Conservation (phyloP, 805 yeast genomes). For the Ogataea kodamae region DNA sequence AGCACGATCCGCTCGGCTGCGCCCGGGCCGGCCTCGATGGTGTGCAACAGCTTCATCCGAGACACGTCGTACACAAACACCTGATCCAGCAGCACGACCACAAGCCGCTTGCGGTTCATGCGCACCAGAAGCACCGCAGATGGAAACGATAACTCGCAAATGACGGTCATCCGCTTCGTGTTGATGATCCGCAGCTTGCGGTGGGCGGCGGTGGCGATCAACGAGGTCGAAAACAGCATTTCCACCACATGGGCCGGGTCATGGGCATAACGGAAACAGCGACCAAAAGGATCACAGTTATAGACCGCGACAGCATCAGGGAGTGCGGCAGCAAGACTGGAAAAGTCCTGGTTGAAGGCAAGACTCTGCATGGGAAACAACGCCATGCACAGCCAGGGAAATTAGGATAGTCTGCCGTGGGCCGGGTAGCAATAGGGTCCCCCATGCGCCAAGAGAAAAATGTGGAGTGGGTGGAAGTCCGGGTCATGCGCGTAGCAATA, state of each 20-base stretch:
- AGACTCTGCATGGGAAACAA: slow-evolving; percentile 9
- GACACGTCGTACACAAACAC: slow-evolving; percentile 86
- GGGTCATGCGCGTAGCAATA: slow-evolving; percentile 1
- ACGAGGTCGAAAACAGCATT: slow-evolving; percentile 86
- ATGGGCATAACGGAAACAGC: slow-evolving; percentile 47
- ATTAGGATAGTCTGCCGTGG: too few relatives aligned
- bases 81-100: slow-evolving; percentile 76
- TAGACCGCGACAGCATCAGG: slow-evolving; percentile 65
- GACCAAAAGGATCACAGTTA: slow-evolving; percentile 86
- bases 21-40: slow-evolving; percentile 51
- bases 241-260: slow-evolving; percentile 69
- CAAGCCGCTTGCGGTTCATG: slow-evolving; percentile 76
- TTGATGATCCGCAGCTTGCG: slow-evolving; percentile 78
- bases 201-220: slow-evolving; percentile 86
- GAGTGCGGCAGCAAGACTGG: slow-evolving; percentile 75
- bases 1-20: slow-evolving; percentile 21
- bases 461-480: neutral
- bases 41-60: slow-evolving; percentile 77
- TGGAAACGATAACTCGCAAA: slow-evolving; percentile 88
- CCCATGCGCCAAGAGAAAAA: too few relatives aligned
- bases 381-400: too few relatives aligned
- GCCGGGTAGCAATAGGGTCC: too few relatives aligned
- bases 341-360: slow-evolving; percentile 81
- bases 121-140: slow-evolving; percentile 66
- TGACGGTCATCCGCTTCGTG: slow-evolving; percentile 68